phyloP scores from a whole-genome alignment of 176 grass and related monocot species.

The Eragrostis nindensis region DNA sequence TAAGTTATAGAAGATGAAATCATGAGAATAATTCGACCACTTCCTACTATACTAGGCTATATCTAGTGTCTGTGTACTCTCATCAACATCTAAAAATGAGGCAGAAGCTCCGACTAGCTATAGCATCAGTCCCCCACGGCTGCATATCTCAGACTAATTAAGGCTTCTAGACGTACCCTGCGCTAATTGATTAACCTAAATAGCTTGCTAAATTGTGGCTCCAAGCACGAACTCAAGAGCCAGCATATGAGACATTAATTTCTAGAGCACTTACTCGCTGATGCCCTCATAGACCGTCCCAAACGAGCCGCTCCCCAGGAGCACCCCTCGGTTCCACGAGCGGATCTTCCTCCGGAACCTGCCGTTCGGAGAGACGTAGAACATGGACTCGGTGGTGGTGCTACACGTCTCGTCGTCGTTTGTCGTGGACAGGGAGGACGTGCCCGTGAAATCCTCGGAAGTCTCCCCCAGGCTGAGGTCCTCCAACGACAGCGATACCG shows the following conservation, averaged over 20 bases:
- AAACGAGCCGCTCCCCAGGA: constrained; percentile 73
- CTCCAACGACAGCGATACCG: constrained; percentile 42
- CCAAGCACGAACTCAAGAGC: neutral
- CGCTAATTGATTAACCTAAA: neutral
- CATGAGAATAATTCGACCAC: neutral
- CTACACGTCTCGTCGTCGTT: constrained; percentile 75
- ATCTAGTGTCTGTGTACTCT: constrained; percentile 14
- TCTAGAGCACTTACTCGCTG: constrained; percentile 68
- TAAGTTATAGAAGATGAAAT: constrained; percentile 6
- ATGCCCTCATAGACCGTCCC: constrained; percentile 78
- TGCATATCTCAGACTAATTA: neutral
- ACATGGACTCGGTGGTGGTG: constrained; percentile 65
- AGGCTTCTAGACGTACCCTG: neutral
- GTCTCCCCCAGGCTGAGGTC: constrained; percentile 51
- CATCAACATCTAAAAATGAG: constrained; percentile 38
- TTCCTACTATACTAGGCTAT: neutral
- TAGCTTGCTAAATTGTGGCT: neutral
- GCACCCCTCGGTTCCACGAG: constrained; percentile 67
- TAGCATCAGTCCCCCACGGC: neutral
- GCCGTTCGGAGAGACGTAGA: constrained; percentile 69
- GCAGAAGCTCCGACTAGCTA: constrained; percentile 9
- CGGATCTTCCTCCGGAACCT: constrained; percentile 66
- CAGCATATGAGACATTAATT: constrained; percentile 1
- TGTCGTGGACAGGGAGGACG: constrained; percentile 60
- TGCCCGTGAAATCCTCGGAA: constrained; percentile 70